Evolutionary conservation across 257 asterid genomes (phyloP), one percentile per base, ranked within the genome.

Genomic region (Lavandula angustifolia): DNA sequence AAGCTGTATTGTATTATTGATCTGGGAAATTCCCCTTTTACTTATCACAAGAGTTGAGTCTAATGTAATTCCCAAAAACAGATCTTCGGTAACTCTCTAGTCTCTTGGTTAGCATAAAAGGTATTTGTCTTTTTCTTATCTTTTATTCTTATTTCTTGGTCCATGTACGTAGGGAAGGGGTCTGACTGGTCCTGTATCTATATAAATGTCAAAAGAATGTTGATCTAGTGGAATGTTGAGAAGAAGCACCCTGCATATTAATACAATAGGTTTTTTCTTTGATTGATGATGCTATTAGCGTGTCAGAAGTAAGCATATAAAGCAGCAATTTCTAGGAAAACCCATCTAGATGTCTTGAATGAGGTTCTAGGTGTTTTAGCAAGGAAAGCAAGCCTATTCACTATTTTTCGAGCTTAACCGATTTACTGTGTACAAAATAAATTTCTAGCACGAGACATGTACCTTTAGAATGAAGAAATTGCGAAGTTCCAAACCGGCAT

Each of bases 401-500:
- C 60, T 37, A 22, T 10, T 35, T 35, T 48, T 27, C 13, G 65
- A 62, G 48, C 33, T 60, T 34, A 29, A 27, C 22, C 3, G 56
- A 32, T 16, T 53, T 9, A 11, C 48, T n/a, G 46, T 49, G 47
- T 32, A 18, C 27, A 16, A 52, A 14, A 22, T 22, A 22, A 58
- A n/a, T 7, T 50, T 42, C 27, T 37, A 56, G 68, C 66, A 64
- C 49, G 54, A 60, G 34, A 59, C 12, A 70, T 44, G 60, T 64
- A 79, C 97, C 97, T 90, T 94, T 52, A 94, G 80, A 74, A 94
- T 87, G 73, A 90, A 94, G 73, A 94, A 94, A 71, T 94, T 94
- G 77, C 96, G 87, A 80, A 94, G 81, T 87, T 94, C 99, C 99
- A 94, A 71, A 94, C 79, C 62, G 96, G 99, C 94, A 84, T 80